Conservation (phyloP, 1,139 yeast genomes). For the Magnusiomyces ingens region DNA sequence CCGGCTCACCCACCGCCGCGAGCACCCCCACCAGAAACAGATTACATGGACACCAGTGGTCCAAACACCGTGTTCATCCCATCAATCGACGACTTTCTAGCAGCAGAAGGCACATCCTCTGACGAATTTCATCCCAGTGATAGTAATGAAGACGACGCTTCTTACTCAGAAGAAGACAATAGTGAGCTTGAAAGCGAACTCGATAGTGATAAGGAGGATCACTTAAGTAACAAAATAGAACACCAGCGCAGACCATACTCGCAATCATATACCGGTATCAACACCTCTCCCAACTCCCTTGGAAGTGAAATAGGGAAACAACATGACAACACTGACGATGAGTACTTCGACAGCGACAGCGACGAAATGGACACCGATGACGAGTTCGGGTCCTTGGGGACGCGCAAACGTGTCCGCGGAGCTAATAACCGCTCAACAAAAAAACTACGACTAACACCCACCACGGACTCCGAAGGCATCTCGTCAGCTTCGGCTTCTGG, state of each 20-base stretch:
- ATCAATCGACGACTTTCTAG: conserved; percentile 23
- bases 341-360: neutral
- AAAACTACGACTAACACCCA: neutral
- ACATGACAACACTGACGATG: neutral
- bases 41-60: conserved; percentile 20
- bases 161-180: neutral
- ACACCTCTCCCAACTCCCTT: neutral
- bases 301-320: neutral
- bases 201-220: conserved; percentile 6
- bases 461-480: neutral
- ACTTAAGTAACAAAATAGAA: neutral
- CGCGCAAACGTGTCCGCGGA: neutral
- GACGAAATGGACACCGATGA: neutral
- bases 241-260: neutral
- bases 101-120: neutral
- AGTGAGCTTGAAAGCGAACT: neutral
- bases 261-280: neutral
- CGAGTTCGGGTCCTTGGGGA: no score
- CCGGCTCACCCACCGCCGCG: neutral
- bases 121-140: neutral
- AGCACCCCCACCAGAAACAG: conserved; percentile 1
- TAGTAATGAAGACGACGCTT: neutral
- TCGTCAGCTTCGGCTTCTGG: neutral
- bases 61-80: conserved; percentile 23
- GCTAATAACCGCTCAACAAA: neutral